Evolutionary conservation across 2,329 filamentous ascomycete species (phyloP).

Genomic region (Podosphaera fusca): DNA sequence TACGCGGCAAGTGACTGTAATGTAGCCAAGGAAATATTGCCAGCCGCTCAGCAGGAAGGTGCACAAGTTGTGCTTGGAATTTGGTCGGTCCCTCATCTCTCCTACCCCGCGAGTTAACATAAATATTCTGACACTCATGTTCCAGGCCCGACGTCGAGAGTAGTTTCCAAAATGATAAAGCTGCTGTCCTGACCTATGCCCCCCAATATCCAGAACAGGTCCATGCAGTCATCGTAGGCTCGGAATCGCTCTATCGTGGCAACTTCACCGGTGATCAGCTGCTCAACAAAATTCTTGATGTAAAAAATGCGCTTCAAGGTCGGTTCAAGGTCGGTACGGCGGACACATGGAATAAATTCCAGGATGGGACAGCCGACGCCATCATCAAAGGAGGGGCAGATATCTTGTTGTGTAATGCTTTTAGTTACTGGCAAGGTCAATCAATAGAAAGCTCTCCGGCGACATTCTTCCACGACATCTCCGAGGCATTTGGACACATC

Average conservation of each 20-base stretch:
- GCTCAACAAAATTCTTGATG: constrained; percentile 34
- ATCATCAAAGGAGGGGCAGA: constrained; percentile 33
- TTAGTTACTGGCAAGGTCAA: constrained; percentile 50
- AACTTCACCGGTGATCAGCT: constrained; percentile 39
- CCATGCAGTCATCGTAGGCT: constrained; percentile 47
- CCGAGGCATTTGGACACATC: constrained; percentile 37
- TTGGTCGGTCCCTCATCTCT: constrained; percentile 26
- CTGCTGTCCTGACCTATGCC: constrained; percentile 28
- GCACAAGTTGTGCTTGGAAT: constrained; percentile 49
- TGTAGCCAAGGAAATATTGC: constrained; percentile 35
- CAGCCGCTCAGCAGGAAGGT: constrained; percentile 38
- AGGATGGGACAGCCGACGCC: constrained; percentile 42
- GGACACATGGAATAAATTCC: constrained; percentile 51
- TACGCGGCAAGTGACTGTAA: constrained; percentile 47
- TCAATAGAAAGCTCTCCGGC: constrained; percentile 28
- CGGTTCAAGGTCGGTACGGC: constrained; percentile 39
- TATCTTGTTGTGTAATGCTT: constrained; percentile 41
- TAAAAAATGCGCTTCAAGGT: constrained; percentile 29
- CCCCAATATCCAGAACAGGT: constrained; percentile 31
- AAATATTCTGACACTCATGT: constrained; percentile 1
- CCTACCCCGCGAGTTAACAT: background rate
- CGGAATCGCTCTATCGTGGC: constrained; percentile 45
- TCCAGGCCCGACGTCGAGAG: constrained; percentile 37
- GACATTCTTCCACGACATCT: constrained; percentile 44
- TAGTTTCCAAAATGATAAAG: constrained; percentile 36